Evolutionary conservation across 352 stramenopile species (phyloP), one percentile per base, ranked within the genome.

Genomic region (Ochromonadaceae sp.): DNA sequence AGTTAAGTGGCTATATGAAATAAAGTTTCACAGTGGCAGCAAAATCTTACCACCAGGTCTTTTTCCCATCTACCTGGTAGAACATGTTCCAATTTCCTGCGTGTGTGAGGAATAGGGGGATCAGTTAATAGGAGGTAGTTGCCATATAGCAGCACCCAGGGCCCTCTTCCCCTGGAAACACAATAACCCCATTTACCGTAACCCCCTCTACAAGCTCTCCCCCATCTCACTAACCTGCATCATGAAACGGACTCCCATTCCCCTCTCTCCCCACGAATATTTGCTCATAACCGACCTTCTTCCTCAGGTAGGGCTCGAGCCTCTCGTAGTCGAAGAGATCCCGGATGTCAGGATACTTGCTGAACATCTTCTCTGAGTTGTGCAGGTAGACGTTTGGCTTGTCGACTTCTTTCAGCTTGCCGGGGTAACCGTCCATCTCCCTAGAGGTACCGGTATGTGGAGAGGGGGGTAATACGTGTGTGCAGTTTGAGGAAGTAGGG

Each of bases 351-450:
- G 50, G 50, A 25, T 43, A 59, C 31, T 59, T 59, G 25, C 3
- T 59, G 50, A 59, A 59, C 9, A 59, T 14, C 25, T 43, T 59
- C 30, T 59, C 50, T n/a, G 50, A 59, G n/a, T 59, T 59, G 32
- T 59, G 50, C 2, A 59, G n/a, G n/a, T 59, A 59, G 31, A 59
- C 32, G 14, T 41, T 43, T 4, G 28, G 28, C 31, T 59, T 59
- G 14, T 59, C 30, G 2, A 59, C 50, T 25, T 59, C 50, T 9
- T 59, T 59, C 2, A 59, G n/a, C 22, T 43, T 43, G 1, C 50
- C 50, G 34, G 50, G 50, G 14, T 28, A 40, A 20, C 50, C 50
- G 46, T 59, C 50, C 4, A 43, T 5, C n/a, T 59, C 50, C 46
- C 31, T n/a, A n/a, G n/a, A n/a, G n/a, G n/a, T n/a, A n/a, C n/a